Conservation (phyloP, 176 grass and related monocot species). For the Hyparrhenia diplandra region DNA sequence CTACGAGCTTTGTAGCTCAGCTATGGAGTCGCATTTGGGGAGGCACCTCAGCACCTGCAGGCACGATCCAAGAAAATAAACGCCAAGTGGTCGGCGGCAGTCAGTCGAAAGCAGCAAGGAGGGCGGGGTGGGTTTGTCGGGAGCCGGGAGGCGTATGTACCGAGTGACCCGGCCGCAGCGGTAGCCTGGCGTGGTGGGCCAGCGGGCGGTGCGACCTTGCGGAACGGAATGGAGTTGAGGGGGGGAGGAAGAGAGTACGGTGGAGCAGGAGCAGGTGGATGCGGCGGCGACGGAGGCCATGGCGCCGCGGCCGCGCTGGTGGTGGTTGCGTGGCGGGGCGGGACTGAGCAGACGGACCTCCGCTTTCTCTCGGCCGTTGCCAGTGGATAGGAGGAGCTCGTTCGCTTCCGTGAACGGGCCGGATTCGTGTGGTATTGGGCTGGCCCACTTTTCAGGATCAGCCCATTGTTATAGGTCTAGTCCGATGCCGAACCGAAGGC, state of each 20-base stretch:
- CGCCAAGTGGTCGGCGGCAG: not conserved
- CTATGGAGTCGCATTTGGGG: not conserved
- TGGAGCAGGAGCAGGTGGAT: not conserved
- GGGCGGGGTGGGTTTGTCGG: not conserved
- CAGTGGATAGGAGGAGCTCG: slow-evolving; percentile 31
- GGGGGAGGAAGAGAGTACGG: slow-evolving; percentile 18
- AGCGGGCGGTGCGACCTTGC: not conserved
- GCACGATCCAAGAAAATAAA: not conserved
- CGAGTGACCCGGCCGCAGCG: not conserved
- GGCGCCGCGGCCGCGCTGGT: slow-evolving; percentile 21
- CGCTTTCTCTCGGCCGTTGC: slow-evolving; percentile 34
- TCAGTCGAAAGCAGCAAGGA: not conserved
- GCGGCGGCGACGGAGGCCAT: slow-evolving; percentile 32
- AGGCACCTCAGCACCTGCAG: slow-evolving; percentile 28
- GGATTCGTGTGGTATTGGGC: too few relatives aligned
- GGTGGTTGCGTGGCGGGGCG: not conserved
- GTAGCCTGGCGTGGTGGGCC: not conserved
- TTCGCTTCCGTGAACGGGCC: not conserved
- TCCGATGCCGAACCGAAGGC: too few relatives aligned
- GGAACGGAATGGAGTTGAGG: not conserved
- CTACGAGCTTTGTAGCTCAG: too few relatives aligned
- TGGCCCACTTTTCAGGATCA: too few relatives aligned
- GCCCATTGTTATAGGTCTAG: too few relatives aligned
- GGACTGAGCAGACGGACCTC: not conserved
- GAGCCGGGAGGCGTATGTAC: not conserved